Conservation (phyloP, 805 yeast species). For the Candida verbasci region DNA sequence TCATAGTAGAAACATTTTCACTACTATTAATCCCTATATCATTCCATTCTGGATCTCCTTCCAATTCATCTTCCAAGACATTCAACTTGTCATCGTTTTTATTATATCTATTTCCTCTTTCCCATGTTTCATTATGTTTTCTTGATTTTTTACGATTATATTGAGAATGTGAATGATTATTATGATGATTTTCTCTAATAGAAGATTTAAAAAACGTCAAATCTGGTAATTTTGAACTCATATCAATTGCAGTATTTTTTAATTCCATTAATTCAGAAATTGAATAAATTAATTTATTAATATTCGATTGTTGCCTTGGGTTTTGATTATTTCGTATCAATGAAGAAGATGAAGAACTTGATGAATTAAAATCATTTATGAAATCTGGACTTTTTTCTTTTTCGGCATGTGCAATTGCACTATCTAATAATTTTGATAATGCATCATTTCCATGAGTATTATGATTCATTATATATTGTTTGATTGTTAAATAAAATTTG, state of each 20-base stretch:
- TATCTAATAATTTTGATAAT: conserved; percentile 38
- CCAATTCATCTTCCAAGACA: conserved; percentile 6
- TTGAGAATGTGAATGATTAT: no score
- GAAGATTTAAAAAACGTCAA: conserved; percentile 44
- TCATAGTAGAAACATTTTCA: conserved; percentile 23
- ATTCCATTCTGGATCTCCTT: conserved; percentile 39
- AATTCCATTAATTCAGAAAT: conserved; percentile 27
- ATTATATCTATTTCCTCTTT: conserved; percentile 12
- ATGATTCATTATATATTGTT: no score
- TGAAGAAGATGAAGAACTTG: neutral
- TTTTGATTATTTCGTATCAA: no score
- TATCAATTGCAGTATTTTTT: conserved; percentile 28
- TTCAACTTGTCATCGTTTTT: conserved; percentile 9
- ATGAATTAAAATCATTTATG: neutral
- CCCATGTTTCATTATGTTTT: conserved; percentile 25
- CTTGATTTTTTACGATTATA: conserved; percentile 14
- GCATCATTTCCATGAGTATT: conserved; percentile 37
- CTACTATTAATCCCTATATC: conserved; percentile 8
- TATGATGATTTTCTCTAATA: neutral
- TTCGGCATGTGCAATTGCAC: conserved; percentile 46
- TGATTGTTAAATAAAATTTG: no score
- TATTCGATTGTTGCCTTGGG: no score
- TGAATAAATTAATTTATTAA: conserved; percentile 16
- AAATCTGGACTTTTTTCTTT: conserved; percentile 38
- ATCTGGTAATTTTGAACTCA: conserved; percentile 38